Evolutionary conservation across 2,329 filamentous ascomycete genomes (phyloP).

Genomic region (Apiospora koreana): DNA sequence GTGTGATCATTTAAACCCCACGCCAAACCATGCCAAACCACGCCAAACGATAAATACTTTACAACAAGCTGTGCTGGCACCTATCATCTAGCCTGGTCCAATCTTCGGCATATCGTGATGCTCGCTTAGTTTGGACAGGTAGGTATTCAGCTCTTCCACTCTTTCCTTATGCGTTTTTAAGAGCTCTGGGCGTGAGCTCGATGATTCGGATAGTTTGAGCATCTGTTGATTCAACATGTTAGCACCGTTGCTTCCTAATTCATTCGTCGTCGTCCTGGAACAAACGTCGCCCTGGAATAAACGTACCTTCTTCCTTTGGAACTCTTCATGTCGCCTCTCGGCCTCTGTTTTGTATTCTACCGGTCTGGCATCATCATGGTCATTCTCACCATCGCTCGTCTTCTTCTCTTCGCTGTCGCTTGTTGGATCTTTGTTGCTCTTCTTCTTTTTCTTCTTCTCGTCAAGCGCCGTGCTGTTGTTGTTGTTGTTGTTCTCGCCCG

Average conservation of each 20-base stretch:
- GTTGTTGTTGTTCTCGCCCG: constrained; percentile 22
- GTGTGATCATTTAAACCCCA: too few relatives aligned
- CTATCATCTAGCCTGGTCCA: constrained; percentile 51
- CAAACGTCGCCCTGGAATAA: too few relatives aligned
- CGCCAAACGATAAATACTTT: constrained; percentile 12
- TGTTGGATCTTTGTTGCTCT: constrained; percentile 32
- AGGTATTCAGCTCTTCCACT: constrained; percentile 93
- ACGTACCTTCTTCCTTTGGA: constrained; percentile 75
- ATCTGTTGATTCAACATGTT: constrained; percentile 52
- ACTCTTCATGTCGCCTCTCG: constrained; percentile 79
- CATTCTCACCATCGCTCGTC: constrained; percentile 29
- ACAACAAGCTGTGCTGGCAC: not conserved
- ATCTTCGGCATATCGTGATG: constrained; percentile 93
- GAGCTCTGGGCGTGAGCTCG: constrained; percentile 66
- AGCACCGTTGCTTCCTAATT: too few relatives aligned
- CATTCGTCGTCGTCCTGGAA: not conserved
- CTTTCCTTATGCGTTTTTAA: constrained; percentile 96
- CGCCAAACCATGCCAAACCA: too few relatives aligned
- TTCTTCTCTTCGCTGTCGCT: constrained; percentile 29
- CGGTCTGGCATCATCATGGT: constrained; percentile 28
- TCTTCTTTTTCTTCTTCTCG: constrained; percentile 34
- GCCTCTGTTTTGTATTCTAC: constrained; percentile 73
- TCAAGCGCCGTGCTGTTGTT: constrained; percentile 26
- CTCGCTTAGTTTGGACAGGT: constrained; percentile 87
- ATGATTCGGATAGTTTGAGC: constrained; percentile 70